Evolutionary conservation across 225 moss, liverwort and hornwort species (phyloP).

Genomic region (Pleurozium schreberi): DNA sequence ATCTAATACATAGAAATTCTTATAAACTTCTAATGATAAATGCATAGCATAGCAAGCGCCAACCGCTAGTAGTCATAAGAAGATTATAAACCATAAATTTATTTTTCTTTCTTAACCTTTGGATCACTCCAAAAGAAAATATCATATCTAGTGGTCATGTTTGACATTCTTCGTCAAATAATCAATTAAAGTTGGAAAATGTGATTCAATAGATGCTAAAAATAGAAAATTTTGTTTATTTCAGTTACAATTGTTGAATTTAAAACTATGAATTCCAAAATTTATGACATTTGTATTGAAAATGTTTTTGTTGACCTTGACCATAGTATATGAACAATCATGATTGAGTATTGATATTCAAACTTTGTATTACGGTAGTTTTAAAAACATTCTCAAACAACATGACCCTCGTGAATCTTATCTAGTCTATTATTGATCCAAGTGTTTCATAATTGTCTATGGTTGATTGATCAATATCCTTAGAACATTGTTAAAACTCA

Average conservation of each 20-base stretch:
- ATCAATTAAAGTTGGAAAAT: background rate
- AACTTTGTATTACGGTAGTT: background rate
- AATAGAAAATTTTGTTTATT: background rate
- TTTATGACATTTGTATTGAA: background rate
- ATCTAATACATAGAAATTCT: no score
- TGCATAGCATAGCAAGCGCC: no score
- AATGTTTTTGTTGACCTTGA: background rate
- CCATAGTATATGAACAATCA: background rate
- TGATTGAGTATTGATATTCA: background rate
- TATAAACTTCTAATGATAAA: no score
- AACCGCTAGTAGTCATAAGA: background rate
- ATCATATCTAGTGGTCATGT: accelerated
- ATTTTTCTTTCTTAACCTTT: background rate
- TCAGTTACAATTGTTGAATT: background rate
- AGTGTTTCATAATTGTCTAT: background rate
- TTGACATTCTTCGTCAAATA: background rate
- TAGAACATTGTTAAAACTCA: background rate
- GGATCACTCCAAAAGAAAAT: background rate
- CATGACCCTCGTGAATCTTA: background rate
- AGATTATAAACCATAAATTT: background rate
- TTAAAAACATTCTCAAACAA: background rate
- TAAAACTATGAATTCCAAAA: background rate
- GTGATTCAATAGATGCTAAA: no score
- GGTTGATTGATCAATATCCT: background rate
- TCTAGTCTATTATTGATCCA: background rate